Percentiles rank a stretch among this genome's conserved stretches.
Evolutionary conservation across 2,329 filamentous ascomycete genomes (phyloP).

Genomic region (Proliferodiscus dingleyae): DNA sequence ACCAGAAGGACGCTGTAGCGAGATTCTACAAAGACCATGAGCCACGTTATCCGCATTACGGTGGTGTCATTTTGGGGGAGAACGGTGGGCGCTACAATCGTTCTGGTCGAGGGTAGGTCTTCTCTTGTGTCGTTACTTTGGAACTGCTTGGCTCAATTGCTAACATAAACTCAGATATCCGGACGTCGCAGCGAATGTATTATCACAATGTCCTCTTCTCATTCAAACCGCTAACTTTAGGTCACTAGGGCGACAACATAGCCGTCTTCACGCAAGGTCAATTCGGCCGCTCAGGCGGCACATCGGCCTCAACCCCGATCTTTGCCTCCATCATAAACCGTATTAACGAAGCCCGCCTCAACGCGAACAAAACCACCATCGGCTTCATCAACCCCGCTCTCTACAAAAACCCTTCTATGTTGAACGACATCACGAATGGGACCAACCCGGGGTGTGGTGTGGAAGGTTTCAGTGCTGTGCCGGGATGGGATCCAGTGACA

Average conservation of each 20-base stretch:
- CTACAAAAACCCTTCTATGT: slow-evolving; percentile 41
- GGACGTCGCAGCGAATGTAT: slow-evolving; percentile 33
- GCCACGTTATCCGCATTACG: slow-evolving; percentile 22
- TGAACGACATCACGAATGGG: slow-evolving; percentile 40
- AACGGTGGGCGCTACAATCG: slow-evolving; percentile 34
- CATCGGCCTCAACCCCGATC: background rate
- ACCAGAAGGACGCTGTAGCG: slow-evolving; percentile 41
- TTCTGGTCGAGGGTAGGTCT: slow-evolving; percentile 35
- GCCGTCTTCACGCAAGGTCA: background rate
- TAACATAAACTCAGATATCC: slow-evolving; percentile 30
- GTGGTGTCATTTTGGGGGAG: background rate
- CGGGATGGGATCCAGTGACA: slow-evolving; percentile 23
- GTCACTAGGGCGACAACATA: background rate
- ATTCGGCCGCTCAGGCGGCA: background rate
- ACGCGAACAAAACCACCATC: background rate
- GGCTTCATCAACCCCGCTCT: slow-evolving; percentile 42
- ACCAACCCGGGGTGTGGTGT: slow-evolving; percentile 33
- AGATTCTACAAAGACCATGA: slow-evolving; percentile 35
- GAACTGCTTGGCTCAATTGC: background rate
- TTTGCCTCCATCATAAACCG: background rate
- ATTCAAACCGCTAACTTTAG: background rate
- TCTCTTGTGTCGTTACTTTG: background rate
- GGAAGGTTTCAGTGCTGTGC: slow-evolving; percentile 15
- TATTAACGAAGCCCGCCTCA: slow-evolving; percentile 1
- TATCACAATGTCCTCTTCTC: background rate